Base-by-base conservation (phyloP, 1,284 basidiomycete species). In the Ganoderma resinaceum region DNA sequence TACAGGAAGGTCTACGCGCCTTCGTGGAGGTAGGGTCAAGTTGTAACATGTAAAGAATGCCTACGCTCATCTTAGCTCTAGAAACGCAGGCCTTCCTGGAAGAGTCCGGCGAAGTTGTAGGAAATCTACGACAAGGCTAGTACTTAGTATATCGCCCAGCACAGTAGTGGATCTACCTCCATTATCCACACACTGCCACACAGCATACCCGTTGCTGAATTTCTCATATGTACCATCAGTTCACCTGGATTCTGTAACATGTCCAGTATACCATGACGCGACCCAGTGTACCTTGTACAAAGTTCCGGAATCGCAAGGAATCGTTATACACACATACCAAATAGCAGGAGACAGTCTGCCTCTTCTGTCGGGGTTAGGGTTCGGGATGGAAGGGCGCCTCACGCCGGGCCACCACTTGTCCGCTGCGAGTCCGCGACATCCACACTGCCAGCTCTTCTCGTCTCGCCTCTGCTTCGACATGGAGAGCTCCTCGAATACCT, bases 81-180 rank as follows among this genome's bases (percentile, higher is more conserved):
- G 88, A 90, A 85, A 84, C 86, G 89, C 55, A 80, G 81, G 59
- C 90, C 90, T 2, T 74, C 68, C 0, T 91, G 90, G 89, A 83
- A 72, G 65, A 90, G 87, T 75, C 87, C 90, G 5, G 83, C 87
- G 4, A 91, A 87, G 76, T 77, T 91, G 57, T 91, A 49, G 35
- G 31, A 33, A 2, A 33, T 20, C 14, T 29, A 26, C n/a, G 6
- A 43, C 6, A 7, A 43, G 42, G 42, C 42, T 43, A 9, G n/a
- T n/a, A n/a, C n/a, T n/a, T n/a, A n/a, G n/a, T n/a, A n/a, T n/a
- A n/a, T n/a, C n/a, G n/a, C n/a, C n/a, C n/a, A n/a, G n/a, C n/a
- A n/a, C n/a, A n/a, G n/a, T n/a, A n/a, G n/a, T n/a, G n/a, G n/a
- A n/a, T n/a, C n/a, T n/a, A n/a, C n/a, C n/a, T n/a, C n/a, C n/a